Evolutionary conservation across 345 rosid species (phyloP).

Genomic region (Aquilaria sinensis): DNA sequence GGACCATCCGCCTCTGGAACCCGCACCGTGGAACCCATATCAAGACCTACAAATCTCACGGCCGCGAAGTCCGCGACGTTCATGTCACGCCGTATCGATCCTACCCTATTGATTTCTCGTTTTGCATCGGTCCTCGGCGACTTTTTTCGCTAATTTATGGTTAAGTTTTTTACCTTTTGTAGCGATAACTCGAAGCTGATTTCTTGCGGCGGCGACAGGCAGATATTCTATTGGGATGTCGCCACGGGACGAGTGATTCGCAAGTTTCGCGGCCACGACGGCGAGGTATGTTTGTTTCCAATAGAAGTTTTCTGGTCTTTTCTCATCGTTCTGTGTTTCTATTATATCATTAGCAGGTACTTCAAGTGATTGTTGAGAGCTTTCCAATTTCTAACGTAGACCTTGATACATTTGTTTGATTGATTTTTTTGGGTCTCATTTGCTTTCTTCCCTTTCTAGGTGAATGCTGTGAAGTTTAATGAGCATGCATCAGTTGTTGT

Average conservation of each 20-base stretch:
- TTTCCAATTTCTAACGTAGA: neutral
- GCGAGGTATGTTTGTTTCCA: constrained; percentile 44
- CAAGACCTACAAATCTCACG: constrained; percentile 95
- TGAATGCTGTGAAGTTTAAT: constrained; percentile 86
- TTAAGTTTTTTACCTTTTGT: neutral
- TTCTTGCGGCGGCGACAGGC: constrained; percentile 96
- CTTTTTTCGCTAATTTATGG: neutral
- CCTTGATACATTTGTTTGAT: neutral
- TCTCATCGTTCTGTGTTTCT: neutral
- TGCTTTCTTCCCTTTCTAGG: constrained; percentile 31
- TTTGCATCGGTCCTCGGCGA: neutral
- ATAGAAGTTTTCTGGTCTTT: neutral
- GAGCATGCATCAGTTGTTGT: constrained; percentile 77
- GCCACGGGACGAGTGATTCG: constrained; percentile 83
- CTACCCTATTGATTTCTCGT: neutral
- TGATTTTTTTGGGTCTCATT: neutral
- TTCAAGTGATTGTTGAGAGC: neutral
- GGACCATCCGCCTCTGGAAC: constrained; percentile 97
- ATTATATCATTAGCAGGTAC: neutral
- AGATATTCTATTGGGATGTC: constrained; percentile 95
- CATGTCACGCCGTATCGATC: constrained; percentile 71
- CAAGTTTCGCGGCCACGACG: constrained; percentile 87
- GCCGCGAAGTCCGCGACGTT: constrained; percentile 95
- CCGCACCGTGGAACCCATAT: constrained; percentile 95
- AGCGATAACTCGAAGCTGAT: constrained; percentile 85